These are phyloP conservation scores for Thermochaetoides thermophila DNA, from an alignment of 495 filamentous ascomycete genomes.

Conservation along the genomic window DNA sequence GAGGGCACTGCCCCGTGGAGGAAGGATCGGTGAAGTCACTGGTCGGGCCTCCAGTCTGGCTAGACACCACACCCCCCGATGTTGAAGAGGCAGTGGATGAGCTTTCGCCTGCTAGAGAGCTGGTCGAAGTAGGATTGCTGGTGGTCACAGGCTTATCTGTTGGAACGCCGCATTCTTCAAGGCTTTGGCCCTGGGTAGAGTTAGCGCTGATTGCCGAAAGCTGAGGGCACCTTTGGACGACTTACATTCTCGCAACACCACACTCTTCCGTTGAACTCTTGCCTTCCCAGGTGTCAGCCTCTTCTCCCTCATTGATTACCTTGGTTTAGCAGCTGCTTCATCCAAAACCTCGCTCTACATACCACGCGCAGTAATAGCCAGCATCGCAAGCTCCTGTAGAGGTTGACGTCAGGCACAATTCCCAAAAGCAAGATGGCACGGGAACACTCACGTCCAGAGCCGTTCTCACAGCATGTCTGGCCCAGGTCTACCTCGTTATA, in stretches of 20 bases:
- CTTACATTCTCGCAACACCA: slow-evolving; percentile 20
- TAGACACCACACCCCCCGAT: neutral
- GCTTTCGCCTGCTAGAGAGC: neutral
- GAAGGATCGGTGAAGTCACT: neutral
- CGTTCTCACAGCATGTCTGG: slow-evolving; percentile 19
- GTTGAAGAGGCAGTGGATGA: neutral
- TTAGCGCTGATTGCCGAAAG: too few species aligned
- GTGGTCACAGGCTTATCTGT: neutral
- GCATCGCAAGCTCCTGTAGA: slow-evolving; percentile 13
- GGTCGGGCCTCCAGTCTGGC: neutral
- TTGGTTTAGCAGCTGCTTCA: too few species aligned
- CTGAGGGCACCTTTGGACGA: too few species aligned
- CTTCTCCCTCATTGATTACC: too few species aligned
- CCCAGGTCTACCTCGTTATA: slow-evolving; percentile 17
- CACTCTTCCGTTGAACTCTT: slow-evolving; percentile 11
- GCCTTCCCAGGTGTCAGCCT: too few species aligned
- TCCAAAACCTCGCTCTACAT: too few species aligned
- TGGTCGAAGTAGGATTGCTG: neutral
- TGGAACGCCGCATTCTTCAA: slow-evolving; percentile 14
- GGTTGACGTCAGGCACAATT: neutral
- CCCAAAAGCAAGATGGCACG: too few species aligned
- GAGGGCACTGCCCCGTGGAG: slow-evolving; percentile 1
- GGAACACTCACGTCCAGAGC: slow-evolving; percentile 12
- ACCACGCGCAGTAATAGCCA: slow-evolving; percentile 19
- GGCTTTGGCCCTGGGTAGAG: slow-evolving; percentile 10